phyloP scores from a whole-genome alignment of 495 filamentous ascomycete genomes.

The Poronia punctata region DNA sequence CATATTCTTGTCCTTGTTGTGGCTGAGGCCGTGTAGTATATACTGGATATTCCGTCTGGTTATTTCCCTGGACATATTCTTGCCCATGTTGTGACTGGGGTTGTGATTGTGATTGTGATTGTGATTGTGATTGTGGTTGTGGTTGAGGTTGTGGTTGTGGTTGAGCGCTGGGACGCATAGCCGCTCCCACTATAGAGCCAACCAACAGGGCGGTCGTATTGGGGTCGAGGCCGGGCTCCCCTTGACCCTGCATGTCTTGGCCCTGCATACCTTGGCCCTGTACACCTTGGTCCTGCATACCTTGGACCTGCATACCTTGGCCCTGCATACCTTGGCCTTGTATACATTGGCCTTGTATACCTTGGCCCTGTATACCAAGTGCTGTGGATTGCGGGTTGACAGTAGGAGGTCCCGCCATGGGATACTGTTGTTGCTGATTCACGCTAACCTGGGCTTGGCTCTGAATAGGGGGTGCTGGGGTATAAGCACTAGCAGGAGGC shows the following conservation, averaged over 20 bases:
- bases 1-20: constrained; percentile 6
- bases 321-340: not conserved
- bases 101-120: constrained; percentile 2
- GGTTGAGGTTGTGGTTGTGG: too few species aligned
- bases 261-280: not conserved
- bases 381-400: not conserved
- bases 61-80: constrained; percentile 1
- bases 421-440: constrained; percentile 5
- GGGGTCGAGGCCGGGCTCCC: not conserved
- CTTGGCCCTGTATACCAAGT: not conserved
- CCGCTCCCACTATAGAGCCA: constrained; percentile 3
- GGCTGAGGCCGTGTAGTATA: constrained; percentile 8
- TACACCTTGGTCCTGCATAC: not conserved
- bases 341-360: not conserved
- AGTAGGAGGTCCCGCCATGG: not conserved
- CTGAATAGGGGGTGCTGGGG: constrained; percentile 19
- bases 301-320: not conserved
- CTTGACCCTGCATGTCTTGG: not conserved
- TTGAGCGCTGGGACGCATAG: not conserved
- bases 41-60: constrained; percentile 2
- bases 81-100: constrained; percentile 7
- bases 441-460: constrained; percentile 1
- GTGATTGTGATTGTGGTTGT: too few species aligned
- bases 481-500: too few species aligned
- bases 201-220: constrained; percentile 1